Evolutionary conservation across 2,329 filamentous ascomycete species (phyloP), one percentile per base, ranked within the genome.

Genomic region (Fusarium concolor): DNA sequence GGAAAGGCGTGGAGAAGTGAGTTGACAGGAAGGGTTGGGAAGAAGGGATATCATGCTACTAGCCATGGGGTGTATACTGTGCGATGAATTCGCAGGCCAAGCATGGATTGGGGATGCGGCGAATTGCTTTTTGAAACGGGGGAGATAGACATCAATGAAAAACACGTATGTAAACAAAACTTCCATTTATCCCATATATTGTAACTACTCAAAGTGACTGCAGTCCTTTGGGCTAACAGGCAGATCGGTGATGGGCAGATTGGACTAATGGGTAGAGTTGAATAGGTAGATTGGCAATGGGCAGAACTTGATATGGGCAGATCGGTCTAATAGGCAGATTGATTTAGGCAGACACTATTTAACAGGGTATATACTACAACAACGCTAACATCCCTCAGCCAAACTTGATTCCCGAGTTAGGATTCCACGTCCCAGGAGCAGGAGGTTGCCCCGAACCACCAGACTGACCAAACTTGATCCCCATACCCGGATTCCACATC

Each of bases 401-500:
- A 78, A 89, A 89, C 53, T 84, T 82, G 67, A 90, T 85, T 5
- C 87, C 87, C 38, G 82, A 80, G 42, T 76, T 84, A 2, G 87
- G 86, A 68, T 90, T 87, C 88, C 89, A 91, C 2, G 83, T 85
- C 35, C 84, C 83, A 3, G 74, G 74, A 4, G 72, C 51, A 37
- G 67, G 68, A 59, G 66, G 66, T 56, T 72, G 71, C 18, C 71
- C 75, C 29, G 72, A 74, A 38, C 72, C 39, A 18, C 72, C 54
- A n/a, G 54, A 65, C 17, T 81, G 85, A 2, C 87, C 87, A 77
- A 97, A 97, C 58, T 89, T 90, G 72, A 97, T 96, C 0, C 91
- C 92, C 84, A 92, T 90, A 3, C 90, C 89, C 1, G 93, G 92
- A 56, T 88, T 90, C 94, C 94, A 97, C 76, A 77, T 75, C 10